Percentiles rank a stretch among this genome's conserved stretches.
phyloP scores from a whole-genome alignment of 192 early-diverging fungal genomes.

The Mortierella alpina region DNA sequence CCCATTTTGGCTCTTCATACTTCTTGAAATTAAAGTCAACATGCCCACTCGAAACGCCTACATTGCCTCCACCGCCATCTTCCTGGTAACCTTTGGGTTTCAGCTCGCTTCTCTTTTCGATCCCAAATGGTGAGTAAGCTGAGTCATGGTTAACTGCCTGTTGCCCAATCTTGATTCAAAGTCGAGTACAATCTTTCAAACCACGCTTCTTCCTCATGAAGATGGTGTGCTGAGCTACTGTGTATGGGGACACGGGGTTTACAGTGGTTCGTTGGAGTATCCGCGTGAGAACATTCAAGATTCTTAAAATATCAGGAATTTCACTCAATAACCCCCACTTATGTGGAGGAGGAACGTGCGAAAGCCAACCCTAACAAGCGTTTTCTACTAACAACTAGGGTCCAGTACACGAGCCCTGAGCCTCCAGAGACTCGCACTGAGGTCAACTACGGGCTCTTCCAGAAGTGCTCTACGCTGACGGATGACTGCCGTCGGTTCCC shows the following conservation, averaged over 20 bases:
- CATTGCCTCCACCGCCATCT: constrained; percentile 31
- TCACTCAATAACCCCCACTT: neutral
- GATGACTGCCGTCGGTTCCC: constrained; percentile 52
- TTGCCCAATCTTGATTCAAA: no score
- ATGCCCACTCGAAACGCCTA: constrained; percentile 53
- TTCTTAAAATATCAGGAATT: no score
- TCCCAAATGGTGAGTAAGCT: constrained; percentile 32
- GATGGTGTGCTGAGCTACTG: no score
- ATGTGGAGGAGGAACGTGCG: no score
- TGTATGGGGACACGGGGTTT: no score
- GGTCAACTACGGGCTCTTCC: constrained; percentile 47
- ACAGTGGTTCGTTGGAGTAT: no score
- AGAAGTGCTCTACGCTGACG: constrained; percentile 45
- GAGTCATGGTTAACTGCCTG: no score
- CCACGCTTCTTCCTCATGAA: no score
- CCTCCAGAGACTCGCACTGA: constrained; percentile 24
- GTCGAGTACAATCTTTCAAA: no score
- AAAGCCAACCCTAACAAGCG: no score
- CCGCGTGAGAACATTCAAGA: no score
- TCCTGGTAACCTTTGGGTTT: constrained; percentile 27
- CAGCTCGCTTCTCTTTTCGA: constrained; percentile 40
- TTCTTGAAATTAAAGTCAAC: neutral
- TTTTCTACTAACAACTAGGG: constrained; percentile 10
- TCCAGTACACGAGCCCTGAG: constrained; percentile 43
- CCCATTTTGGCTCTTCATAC: no score